phyloP scores from a whole-genome alignment of 805 yeast species.

The Myxozyma sirexii region DNA sequence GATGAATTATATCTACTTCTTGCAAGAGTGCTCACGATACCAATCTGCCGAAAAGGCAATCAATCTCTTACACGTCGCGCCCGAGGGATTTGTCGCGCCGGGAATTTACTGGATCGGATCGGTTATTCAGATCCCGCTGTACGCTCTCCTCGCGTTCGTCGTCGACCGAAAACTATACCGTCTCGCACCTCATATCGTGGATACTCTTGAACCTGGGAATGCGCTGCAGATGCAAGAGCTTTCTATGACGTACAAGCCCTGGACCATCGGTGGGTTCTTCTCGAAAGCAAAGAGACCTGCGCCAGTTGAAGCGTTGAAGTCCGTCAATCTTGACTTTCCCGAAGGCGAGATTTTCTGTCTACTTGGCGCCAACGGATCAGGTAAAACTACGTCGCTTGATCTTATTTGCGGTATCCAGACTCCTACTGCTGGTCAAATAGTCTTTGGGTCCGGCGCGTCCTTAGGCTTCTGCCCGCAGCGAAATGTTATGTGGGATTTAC shows the following conservation, averaged over 20 bases:
- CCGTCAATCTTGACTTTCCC: slow-evolving; percentile 36
- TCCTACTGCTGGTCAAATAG: slow-evolving; percentile 34
- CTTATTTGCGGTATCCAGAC: slow-evolving; percentile 40
- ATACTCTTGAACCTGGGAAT: background rate
- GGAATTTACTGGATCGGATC: slow-evolving; percentile 28
- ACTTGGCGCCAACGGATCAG: slow-evolving; percentile 46
- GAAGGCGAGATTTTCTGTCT: slow-evolving; percentile 43
- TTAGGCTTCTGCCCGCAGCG: slow-evolving; percentile 45
- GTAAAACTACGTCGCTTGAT: slow-evolving; percentile 45
- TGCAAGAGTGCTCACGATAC: slow-evolving; percentile 29
- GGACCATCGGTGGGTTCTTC: slow-evolving; percentile 16
- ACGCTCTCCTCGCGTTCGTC: slow-evolving; percentile 7
- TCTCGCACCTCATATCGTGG: background rate
- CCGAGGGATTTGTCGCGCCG: slow-evolving; percentile 28
- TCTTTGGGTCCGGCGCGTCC: slow-evolving; percentile 34
- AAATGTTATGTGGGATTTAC: slow-evolving; percentile 43
- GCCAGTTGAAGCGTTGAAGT: slow-evolving; percentile 40
- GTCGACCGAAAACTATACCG: slow-evolving; percentile 19
- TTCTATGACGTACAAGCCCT: slow-evolving; percentile 15
- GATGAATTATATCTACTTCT: slow-evolving; percentile 40
- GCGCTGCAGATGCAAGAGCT: slow-evolving; percentile 16
- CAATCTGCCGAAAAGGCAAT: slow-evolving; percentile 3
- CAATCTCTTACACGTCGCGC: slow-evolving; percentile 21
- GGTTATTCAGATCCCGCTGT: slow-evolving; percentile 13
- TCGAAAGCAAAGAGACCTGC: background rate